These are phyloP conservation scores for Silybum marianum DNA, from an alignment of 129 eudicot genomes.

Conservation along the genomic window DNA sequence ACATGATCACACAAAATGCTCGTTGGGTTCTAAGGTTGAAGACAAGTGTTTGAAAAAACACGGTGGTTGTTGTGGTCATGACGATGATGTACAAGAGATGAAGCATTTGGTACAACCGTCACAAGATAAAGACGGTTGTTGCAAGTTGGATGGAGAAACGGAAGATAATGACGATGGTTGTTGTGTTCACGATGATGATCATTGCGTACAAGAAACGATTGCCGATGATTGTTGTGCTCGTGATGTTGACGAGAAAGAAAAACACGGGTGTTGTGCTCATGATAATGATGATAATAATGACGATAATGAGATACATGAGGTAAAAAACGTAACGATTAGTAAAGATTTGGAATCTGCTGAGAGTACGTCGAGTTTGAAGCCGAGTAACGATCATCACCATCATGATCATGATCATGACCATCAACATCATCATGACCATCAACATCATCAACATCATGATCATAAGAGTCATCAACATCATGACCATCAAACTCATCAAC, in stretches of 20 bases:
- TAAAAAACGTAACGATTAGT: conserved; percentile 1
- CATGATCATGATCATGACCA: conserved; percentile 13
- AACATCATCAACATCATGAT: conserved; percentile 19
- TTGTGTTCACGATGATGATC: conserved; percentile 24
- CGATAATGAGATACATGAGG: conserved; percentile 26
- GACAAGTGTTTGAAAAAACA: conserved; percentile 9
- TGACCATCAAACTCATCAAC: conserved; percentile 11
- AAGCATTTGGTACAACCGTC: conserved; percentile 23
- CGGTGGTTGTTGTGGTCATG: conserved; percentile 17
- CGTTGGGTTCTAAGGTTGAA: conserved; percentile 15
- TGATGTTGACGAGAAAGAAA: conserved; percentile 20
- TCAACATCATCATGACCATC: conserved; percentile 13
- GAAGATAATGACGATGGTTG: conserved; percentile 32
- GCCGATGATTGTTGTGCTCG: conserved; percentile 4
- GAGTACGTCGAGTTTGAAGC: neutral
- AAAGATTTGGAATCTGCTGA: conserved; percentile 33
- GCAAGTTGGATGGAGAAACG: neutral
- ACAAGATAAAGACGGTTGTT: conserved; percentile 15
- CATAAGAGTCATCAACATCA: conserved; percentile 21
- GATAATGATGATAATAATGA: neutral
- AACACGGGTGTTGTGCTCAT: conserved; percentile 29
- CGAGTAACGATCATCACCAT: neutral
- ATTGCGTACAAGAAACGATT: neutral
- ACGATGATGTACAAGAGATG: conserved; percentile 7
- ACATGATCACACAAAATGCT: conserved; percentile 23